These are phyloP conservation scores for Russula sp. DNA, from an alignment of 768 basidiomycete genomes.

Conservation along the genomic window DNA sequence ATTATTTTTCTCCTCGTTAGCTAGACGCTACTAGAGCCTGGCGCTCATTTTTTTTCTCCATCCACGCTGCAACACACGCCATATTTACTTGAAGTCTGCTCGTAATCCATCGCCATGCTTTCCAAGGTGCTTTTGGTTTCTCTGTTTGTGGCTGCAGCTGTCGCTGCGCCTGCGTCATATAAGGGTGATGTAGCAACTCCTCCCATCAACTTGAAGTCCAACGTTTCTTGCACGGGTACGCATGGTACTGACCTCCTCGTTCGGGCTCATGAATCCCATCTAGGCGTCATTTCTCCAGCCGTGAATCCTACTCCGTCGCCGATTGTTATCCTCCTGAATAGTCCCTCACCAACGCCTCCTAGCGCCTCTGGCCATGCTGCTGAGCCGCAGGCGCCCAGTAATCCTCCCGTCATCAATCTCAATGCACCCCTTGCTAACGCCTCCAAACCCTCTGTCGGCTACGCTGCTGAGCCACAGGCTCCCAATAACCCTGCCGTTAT, in stretches of 20 bases:
- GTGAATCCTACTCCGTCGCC: neutral
- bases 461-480: too few relatives aligned
- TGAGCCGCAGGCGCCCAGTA: neutral
- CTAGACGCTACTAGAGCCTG: conserved; percentile 18
- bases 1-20: neutral
- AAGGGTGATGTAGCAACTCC: neutral
- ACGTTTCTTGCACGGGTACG: conserved; percentile 12
- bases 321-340: conserved; percentile 16
- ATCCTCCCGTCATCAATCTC: conserved; percentile 15
- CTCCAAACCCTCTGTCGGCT: neutral
- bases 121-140: conserved; percentile 1
- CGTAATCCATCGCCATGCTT: conserved; percentile 8
- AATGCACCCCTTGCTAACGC: neutral
- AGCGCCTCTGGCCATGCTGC: neutral
- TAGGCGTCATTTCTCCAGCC: neutral
- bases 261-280: neutral
- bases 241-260: neutral
- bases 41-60: conserved; percentile 8
- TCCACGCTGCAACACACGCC: neutral
- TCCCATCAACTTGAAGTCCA: neutral
- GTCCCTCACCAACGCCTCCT: neutral
- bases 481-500: neutral
- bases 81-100: neutral
- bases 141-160: conserved; percentile 1
- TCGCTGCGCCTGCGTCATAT: conserved; percentile 15